Evolutionary conservation across 2,329 filamentous ascomycete genomes (phyloP).

Genomic region (Xylariaceae sp.): DNA sequence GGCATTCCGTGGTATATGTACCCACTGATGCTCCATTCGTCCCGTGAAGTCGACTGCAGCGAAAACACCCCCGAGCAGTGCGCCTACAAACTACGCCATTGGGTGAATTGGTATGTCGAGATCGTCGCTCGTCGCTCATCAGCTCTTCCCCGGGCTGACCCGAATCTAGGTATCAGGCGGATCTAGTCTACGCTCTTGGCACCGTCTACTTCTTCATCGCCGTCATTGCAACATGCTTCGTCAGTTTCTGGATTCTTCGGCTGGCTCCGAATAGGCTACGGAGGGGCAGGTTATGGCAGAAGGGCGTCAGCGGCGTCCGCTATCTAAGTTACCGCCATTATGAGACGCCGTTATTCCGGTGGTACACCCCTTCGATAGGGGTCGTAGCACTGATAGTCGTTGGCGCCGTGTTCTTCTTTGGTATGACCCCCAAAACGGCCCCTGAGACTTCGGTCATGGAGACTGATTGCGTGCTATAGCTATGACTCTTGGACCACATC

Average conservation of each 20-base stretch:
- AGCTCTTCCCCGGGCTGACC: not conserved
- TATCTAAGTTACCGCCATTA: conserved; percentile 38
- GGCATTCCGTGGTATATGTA: conserved; percentile 34
- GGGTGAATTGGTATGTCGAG: conserved; percentile 42
- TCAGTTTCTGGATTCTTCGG: conserved; percentile 31
- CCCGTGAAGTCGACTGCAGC: conserved; percentile 27
- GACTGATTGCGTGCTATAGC: conserved; percentile 16
- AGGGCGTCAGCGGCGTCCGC: conserved; percentile 30
- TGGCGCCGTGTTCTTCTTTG: conserved; percentile 43
- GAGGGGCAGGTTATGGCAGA: conserved; percentile 28
- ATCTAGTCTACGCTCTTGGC: conserved; percentile 47
- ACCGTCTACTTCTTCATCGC: conserved; percentile 50
- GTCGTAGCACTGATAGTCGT: conserved; percentile 34
- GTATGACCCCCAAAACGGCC: conserved; percentile 15
- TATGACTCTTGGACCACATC: conserved; percentile 44
- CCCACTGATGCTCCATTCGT: conserved; percentile 37
- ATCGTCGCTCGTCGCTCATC: not conserved
- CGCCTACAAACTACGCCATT: conserved; percentile 39
- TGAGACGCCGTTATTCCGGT: conserved; percentile 28
- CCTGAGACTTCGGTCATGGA: no score
- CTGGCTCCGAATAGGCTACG: conserved; percentile 23
- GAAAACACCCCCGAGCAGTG: conserved; percentile 39
- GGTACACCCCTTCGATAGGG: conserved; percentile 41
- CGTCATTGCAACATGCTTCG: conserved; percentile 42
- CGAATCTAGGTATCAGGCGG: conserved; percentile 44